These are phyloP conservation scores for Phaeotremella skinneri DNA, from an alignment of 768 basidiomycete genomes.

Conservation along the genomic window DNA sequence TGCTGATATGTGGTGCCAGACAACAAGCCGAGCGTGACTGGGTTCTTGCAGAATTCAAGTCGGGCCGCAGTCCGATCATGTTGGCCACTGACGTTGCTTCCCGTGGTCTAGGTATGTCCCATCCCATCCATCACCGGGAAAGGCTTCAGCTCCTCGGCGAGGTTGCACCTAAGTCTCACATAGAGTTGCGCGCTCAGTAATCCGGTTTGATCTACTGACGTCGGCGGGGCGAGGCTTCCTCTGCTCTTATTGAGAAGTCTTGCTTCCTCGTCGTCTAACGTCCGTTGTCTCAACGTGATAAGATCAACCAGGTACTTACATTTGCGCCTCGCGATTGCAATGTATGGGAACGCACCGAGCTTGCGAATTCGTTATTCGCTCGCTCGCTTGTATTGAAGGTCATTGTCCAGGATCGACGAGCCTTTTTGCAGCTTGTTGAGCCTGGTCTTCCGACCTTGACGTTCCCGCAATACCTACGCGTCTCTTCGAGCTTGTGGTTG, in stretches of 20 bases:
- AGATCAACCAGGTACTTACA: not conserved
- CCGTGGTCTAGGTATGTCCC: slow-evolving; percentile 95
- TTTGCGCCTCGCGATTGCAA: not conserved
- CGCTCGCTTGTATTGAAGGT: not conserved
- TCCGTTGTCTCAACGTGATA: not conserved
- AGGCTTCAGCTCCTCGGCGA: not conserved
- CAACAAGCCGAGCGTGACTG: slow-evolving; percentile 81
- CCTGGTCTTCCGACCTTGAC: not conserved
- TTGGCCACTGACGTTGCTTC: slow-evolving; percentile 99
- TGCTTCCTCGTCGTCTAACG: not conserved
- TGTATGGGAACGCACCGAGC: not conserved
- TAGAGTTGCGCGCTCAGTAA: slow-evolving; percentile 4
- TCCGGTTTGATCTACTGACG: slow-evolving; percentile 1
- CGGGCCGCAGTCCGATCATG: slow-evolving; percentile 92
- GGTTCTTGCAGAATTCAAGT: slow-evolving; percentile 98
- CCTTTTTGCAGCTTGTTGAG: not conserved
- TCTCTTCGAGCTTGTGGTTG: not conserved
- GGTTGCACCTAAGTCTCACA: not conserved
- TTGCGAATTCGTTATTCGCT: not conserved
- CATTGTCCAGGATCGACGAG: not conserved
- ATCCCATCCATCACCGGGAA: slow-evolving; percentile 7
- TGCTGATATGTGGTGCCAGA: slow-evolving; percentile 24
- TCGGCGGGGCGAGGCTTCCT: slow-evolving; percentile 1
- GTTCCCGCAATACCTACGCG: slow-evolving; percentile 4
- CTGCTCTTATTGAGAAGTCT: not conserved